Evolutionary conservation across 768 basidiomycete species (phyloP).

Genomic region (Russula compacta): DNA sequence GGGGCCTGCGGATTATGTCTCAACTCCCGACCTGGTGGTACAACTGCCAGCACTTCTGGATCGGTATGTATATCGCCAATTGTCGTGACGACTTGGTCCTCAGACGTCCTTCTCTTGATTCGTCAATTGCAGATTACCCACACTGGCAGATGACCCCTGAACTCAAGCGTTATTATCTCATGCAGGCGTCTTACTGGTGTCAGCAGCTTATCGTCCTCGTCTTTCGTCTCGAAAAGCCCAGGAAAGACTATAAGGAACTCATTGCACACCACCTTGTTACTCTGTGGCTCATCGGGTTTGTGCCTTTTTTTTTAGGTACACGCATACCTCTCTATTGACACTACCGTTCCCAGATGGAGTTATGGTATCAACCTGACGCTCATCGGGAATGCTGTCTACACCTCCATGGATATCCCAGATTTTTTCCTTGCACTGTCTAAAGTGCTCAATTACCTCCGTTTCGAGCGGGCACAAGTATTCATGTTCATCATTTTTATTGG

Average conservation of each 20-base stretch:
- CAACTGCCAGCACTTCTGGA: constrained; percentile 76
- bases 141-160: constrained; percentile 79
- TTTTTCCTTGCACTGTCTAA: constrained; percentile 83
- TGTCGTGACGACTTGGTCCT: not conserved
- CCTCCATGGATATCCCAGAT: constrained; percentile 98
- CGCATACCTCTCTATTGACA: not conserved
- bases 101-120: not conserved
- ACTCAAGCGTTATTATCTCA: constrained; percentile 87
- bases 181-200: constrained; percentile 90
- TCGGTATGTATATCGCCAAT: constrained; percentile 35
- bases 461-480: constrained; percentile 50
- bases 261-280: constrained; percentile 90
- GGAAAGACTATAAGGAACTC: constrained; percentile 84
- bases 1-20: constrained; percentile 78
- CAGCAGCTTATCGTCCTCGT: constrained; percentile 86
- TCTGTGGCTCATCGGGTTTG: constrained; percentile 85
- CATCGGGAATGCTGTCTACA: constrained; percentile 86
- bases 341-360: constrained; percentile 55
- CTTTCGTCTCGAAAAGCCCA: constrained; percentile 84
- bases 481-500: constrained; percentile 56
- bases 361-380: constrained; percentile 70
- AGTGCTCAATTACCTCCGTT: constrained; percentile 77
- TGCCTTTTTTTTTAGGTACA: not conserved
- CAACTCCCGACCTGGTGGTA: constrained; percentile 82
- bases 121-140: constrained; percentile 61